Evolutionary conservation across 768 basidiomycete species (phyloP).

Genomic region (Serpula lacrymans): DNA sequence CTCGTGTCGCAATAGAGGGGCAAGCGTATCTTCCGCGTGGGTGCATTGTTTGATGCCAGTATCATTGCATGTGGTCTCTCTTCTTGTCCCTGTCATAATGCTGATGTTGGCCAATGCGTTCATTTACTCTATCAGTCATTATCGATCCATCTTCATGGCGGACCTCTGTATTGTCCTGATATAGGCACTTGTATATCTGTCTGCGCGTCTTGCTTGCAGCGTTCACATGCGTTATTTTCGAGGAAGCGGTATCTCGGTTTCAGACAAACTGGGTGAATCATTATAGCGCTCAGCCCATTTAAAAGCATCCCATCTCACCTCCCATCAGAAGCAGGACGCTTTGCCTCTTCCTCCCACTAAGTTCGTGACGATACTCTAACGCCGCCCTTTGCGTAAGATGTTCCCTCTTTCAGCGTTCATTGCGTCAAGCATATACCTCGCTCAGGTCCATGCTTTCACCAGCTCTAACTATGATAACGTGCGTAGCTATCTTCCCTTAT

Average conservation of each 20-base stretch:
- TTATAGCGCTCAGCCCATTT: not conserved
- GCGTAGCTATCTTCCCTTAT: constrained; percentile 17
- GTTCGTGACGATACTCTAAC: not conserved
- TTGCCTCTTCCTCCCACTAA: not conserved
- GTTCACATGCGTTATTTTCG: constrained; percentile 10
- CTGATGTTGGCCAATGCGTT: too few relatives aligned
- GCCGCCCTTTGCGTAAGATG: not conserved
- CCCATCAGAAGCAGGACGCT: not conserved
- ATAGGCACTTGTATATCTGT: constrained; percentile 8
- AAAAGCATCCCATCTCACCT: not conserved
- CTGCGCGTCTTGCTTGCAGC: not conserved
- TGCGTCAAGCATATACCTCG: constrained; percentile 7
- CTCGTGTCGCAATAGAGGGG: too few relatives aligned
- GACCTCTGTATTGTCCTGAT: constrained; percentile 10
- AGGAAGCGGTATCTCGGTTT: constrained; percentile 1
- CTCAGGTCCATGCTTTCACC: constrained; percentile 44
- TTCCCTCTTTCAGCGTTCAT: not conserved
- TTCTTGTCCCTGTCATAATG: too few relatives aligned
- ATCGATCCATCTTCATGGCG: too few relatives aligned
- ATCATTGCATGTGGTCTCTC: too few relatives aligned
- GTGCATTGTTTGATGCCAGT: too few relatives aligned
- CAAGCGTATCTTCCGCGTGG: too few relatives aligned
- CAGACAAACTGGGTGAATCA: not conserved
- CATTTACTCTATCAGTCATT: too few relatives aligned
- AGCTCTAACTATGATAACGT: constrained; percentile 63